Percentiles rank a stretch among this genome's conserved stretches.
These are phyloP conservation scores for Acanthamoeba rhysodes DNA, from an alignment of 208 protist species.

Conservation along the genomic window DNA sequence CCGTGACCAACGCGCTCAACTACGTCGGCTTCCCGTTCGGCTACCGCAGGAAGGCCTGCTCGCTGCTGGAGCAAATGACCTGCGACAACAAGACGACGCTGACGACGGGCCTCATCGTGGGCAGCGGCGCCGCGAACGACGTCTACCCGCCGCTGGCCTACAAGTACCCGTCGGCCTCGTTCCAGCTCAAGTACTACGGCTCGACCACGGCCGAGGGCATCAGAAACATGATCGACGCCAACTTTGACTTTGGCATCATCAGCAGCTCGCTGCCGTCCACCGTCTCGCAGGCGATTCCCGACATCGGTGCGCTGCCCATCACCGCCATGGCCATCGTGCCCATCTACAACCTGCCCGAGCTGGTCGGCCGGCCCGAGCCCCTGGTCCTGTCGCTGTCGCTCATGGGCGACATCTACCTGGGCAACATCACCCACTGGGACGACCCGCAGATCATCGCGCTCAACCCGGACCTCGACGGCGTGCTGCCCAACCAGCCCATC, in stretches of 20 bases:
- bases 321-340: slow-evolving; percentile 58
- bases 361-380: background rate
- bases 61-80: background rate
- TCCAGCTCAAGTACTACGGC: slow-evolving; percentile 63
- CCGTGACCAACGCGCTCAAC: background rate
- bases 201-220: slow-evolving; percentile 3
- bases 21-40: slow-evolving; percentile 9
- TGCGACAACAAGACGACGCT: background rate
- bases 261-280: background rate
- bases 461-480: background rate
- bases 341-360: slow-evolving; percentile 64
- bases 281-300: background rate
- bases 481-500: slow-evolving; percentile 45
- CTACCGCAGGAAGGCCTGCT: slow-evolving; percentile 4
- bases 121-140: slow-evolving; percentile 34
- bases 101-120: slow-evolving; percentile 42
- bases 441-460: background rate
- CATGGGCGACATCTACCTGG: slow-evolving; percentile 63
- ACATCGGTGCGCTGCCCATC: slow-evolving; percentile 52
- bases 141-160: slow-evolving; percentile 35
- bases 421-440: slow-evolving; percentile 59
- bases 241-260: slow-evolving; percentile 64
- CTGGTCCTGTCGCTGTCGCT: slow-evolving; percentile 27
- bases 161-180: slow-evolving; percentile 12
- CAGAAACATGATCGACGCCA: slow-evolving; percentile 16